These are phyloP conservation scores for Fomitiporia mediterranea DNA, from an alignment of 1,284 basidiomycete genomes.

Conservation along the genomic window DNA sequence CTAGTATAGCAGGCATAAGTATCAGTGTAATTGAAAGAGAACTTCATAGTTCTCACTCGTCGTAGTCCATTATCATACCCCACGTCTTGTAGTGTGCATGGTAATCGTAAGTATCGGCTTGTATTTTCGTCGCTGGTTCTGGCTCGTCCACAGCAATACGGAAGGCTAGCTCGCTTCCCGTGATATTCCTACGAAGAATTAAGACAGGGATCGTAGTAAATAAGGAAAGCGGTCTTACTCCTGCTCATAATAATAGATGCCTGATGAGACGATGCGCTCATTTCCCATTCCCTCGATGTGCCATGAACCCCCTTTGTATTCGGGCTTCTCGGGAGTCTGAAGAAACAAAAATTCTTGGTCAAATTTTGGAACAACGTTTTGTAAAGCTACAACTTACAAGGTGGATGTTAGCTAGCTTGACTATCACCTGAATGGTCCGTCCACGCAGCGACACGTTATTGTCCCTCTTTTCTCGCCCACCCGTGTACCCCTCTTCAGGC, in stretches of 20 bases:
- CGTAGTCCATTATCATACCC: slow-evolving; percentile 5
- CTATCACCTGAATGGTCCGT: slow-evolving; percentile 41
- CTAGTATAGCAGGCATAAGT: background rate
- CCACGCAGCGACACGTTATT: slow-evolving; percentile 34
- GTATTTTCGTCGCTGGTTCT: background rate
- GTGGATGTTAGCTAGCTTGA: slow-evolving; percentile 39
- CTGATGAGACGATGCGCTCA: slow-evolving; percentile 47
- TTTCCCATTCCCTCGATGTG: slow-evolving; percentile 56
- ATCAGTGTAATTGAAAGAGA: background rate
- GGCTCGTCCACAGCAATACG: slow-evolving; percentile 42
- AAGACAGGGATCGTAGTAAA: background rate
- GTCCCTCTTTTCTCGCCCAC: slow-evolving; percentile 36
- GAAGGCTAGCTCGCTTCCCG: slow-evolving; percentile 39
- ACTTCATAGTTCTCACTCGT: background rate
- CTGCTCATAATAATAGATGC: slow-evolving; percentile 38
- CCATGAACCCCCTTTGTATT: slow-evolving; percentile 41
- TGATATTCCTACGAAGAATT: background rate
- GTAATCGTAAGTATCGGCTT: slow-evolving; percentile 22
- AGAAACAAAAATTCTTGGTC: background rate
- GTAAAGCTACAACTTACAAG: slow-evolving; percentile 33
- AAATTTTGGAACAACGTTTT: background rate
- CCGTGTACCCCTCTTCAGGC: slow-evolving; percentile 37
- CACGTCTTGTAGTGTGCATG: slow-evolving; percentile 21
- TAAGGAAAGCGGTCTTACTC: slow-evolving; percentile 29
- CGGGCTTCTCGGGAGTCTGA: slow-evolving; percentile 37